Evolutionary conservation across 768 basidiomycete genomes (phyloP).

Genomic region (Lactarius hengduanensis): DNA sequence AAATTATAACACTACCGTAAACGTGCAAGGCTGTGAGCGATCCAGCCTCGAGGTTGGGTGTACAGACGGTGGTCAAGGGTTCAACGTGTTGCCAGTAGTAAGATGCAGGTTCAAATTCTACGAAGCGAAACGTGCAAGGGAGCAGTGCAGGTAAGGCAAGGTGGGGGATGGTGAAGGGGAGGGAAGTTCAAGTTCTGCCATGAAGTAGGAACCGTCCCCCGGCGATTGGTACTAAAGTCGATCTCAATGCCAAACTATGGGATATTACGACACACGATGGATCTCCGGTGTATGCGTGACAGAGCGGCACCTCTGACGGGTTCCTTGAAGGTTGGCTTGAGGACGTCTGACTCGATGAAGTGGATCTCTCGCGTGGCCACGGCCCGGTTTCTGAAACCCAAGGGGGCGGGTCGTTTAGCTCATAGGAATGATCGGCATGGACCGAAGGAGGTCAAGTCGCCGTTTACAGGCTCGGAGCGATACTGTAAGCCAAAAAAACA

Average conservation of each 20-base stretch:
- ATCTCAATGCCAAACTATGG: conserved; percentile 19
- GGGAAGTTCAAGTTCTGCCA: conserved; percentile 7
- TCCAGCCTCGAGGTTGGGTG: conserved; percentile 11
- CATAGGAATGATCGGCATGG: conserved; percentile 21
- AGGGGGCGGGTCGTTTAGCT: conserved; percentile 9
- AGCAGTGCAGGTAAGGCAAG: conserved; percentile 15
- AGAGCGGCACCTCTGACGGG: conserved; percentile 17
- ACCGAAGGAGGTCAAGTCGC: conserved; percentile 23
- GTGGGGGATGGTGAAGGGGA: conserved; percentile 12
- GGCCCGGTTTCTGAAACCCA: conserved; percentile 23
- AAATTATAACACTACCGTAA: not conserved
- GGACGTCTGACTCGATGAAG: not conserved
- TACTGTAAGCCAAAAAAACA: conserved; percentile 2
- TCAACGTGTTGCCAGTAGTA: conserved; percentile 22
- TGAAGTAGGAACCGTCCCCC: conserved; percentile 9
- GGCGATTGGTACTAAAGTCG: conserved; percentile 13
- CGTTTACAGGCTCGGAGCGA: conserved; percentile 12
- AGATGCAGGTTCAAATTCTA: conserved; percentile 5
- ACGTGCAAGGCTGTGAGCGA: conserved; percentile 9
- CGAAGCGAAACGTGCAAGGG: conserved; percentile 22
- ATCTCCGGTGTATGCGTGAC: conserved; percentile 21
- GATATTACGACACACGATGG: conserved; percentile 27
- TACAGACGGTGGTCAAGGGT: conserved; percentile 19
- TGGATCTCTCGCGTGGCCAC: conserved; percentile 23
- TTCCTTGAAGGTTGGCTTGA: conserved; percentile 20